Conservation (phyloP, 352 stramenopile species). For the Pythium volutum region DNA sequence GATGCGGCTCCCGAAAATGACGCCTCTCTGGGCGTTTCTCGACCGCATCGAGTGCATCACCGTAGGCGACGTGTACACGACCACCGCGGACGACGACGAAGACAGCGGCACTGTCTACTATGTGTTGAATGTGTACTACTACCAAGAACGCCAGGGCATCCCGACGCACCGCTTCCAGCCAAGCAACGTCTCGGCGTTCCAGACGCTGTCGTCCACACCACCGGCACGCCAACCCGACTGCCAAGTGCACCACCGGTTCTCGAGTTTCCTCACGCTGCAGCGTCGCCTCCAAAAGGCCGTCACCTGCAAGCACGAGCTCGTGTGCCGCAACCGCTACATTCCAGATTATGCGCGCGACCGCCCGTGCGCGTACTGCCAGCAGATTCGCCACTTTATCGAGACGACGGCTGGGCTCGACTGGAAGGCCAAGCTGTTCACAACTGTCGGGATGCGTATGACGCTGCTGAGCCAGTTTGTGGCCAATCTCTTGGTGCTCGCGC, state of each 20-base stretch:
- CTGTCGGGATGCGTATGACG: conserved; percentile 14
- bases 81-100: conserved; percentile 41
- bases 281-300: conserved; percentile 41
- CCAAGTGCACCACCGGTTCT: conserved; percentile 65
- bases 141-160: conserved; percentile 28
- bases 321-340: conserved; percentile 16
- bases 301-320: conserved; percentile 30
- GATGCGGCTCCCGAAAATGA: conserved; percentile 44
- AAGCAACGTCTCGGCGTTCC: not conserved
- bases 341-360: conserved; percentile 19
- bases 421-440: conserved; percentile 17
- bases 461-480: conserved; percentile 22
- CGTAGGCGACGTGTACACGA: conserved; percentile 44
- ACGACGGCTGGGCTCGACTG: conserved; percentile 3
- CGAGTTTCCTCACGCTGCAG: conserved; percentile 48
- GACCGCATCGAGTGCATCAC: conserved; percentile 55
- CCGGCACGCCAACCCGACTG: conserved; percentile 37
- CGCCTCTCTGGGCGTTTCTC: conserved; percentile 51
- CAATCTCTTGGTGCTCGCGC: conserved; percentile 17
- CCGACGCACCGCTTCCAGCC: conserved; percentile 26
- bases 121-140: conserved; percentile 55
- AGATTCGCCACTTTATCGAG: conserved; percentile 31
- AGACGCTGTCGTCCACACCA: conserved; percentile 3
- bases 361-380: conserved; percentile 25
- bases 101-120: conserved; percentile 35